Base-by-base conservation (phyloP, 768 basidiomycete genomes). In the Tricholoma matsutake region DNA sequence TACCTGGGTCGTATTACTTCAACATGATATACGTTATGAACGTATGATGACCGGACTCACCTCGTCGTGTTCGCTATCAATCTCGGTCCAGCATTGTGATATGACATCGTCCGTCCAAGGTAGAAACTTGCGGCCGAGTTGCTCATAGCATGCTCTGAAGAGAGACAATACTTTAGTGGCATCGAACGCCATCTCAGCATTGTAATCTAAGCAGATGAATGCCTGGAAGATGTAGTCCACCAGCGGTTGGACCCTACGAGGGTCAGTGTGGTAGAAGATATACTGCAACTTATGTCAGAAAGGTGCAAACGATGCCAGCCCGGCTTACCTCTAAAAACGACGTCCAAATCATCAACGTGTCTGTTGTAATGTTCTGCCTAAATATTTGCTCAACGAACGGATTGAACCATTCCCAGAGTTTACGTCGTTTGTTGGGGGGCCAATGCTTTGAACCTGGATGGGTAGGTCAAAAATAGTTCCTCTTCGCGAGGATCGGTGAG, bases 151-250 rank as follows among this genome's bases (percentile, higher is more conserved):
- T 0, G 86, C 83, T 22, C 87, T 79, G 75, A 88, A 86, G 60
- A 92, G 79, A 18, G 85, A 82, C 7, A 89, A 76, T 20, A 86
- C 77, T 66, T 92, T 91, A 41, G 88, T 79, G 6, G 86, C 85
- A 67, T 93, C 91, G 69, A 94, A 91, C 6, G 94, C 88, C 39
- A 91, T 86, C 69, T 94, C 92, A 18, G 85, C 81, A 64, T 90
- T 86, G 74, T 87, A 94, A 67, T 97, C 94, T 37, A 88, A 79
- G 9, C 77, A 75, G 5, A 81, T 72, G 68, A 90, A 90, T 31
- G 86, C 79, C 20, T 82, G 73, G 43, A 92, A 73, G 35, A 95
- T 73, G 68, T 85, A 87, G 67, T 94, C 86, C 14, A 95, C 82
- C 16, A 97, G 74, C 0, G 89, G 89, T 65, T 91, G 89, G 32